Evolutionary conservation across 257 asterid genomes (phyloP), one percentile per base, ranked within the genome.

Genomic region (Solanum paucissectum): DNA sequence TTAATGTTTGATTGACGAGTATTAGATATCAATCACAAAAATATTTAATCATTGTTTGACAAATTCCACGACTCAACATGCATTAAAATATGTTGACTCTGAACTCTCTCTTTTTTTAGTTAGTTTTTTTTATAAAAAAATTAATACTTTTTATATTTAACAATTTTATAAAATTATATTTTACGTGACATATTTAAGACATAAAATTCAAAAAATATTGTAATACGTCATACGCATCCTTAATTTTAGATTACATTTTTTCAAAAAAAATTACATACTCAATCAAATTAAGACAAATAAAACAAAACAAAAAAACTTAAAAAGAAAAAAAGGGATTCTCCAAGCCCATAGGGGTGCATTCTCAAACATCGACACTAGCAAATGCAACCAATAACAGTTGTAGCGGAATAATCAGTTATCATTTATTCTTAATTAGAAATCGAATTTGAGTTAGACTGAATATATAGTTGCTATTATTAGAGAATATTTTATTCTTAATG

Each of bases 391-490:
- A 9, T n/a, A 11, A 64, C 0, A 64, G 6, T 64, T 64, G 3
- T 4, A 25, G 33, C 0, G 16, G 3, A n/a, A 25, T n/a, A 25
- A n/a, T 23, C 14, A 2, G 0, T 64, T 58, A 64, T 9, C 29
- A 12, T n/a, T n/a, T 4, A 0, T 10, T 7, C 0, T 25, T 64
- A n/a, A 1, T 11, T 25, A n/a, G 33, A 64, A 0, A 5, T 64
- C 0, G 7, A n/a, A 3, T 11, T n/a, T n/a, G 10, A 68, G 36
- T 68, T 14, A 0, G 1, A 7, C 0, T 12, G 0, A 33, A 12
- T 3, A 27, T 12, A 29, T 27, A 68, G 38, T 14, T 12, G 6
- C 5, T 21, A 29, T 29, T 3, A 3, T 32, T 29, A 14, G 6
- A 6, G 0, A 32, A 6, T 0, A 6, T 12, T 68, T 13, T 68